Base-by-base conservation (phyloP, 768 basidiomycete genomes). In the Hortiboletus flavorubellus region DNA sequence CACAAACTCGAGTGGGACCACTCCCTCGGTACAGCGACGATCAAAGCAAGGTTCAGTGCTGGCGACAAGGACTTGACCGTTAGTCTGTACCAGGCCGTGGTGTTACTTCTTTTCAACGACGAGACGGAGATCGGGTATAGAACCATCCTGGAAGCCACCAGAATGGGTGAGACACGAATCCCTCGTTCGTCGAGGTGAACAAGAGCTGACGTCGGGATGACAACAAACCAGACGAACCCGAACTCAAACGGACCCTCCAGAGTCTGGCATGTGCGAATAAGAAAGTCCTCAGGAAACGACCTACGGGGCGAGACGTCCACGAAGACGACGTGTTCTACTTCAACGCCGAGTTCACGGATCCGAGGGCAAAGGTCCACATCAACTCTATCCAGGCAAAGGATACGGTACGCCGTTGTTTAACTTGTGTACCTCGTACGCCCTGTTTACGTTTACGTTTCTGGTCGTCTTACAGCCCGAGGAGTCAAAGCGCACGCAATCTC, bases 371-470 rank as follows among this genome's bases (percentile, higher is more conserved):
- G 62, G 81, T 99, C 39, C 91, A 91, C 71, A 95, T 98, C 74
- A 96, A 94, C 66, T 91, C 94, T 21, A 96, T 99, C 46, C 97
- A 98, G 70, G 89, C 87, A 15, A 94, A 94, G 67, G 89, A 95
- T 61, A 86, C 93, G 57, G 93, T 95, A 65, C 56, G 88, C 73
- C 11, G 8, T 48, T 34, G 44, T 15, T 21, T n/a, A 12, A 1
- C 8, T 9, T 3, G 11, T n/a, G 8, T 10, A 9, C 11, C 39
- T 2, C n/a, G 26, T 29, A 23, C 8, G 33, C 26, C 26, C 8
- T 9, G 16, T 21, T 44, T n/a, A 44, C 49, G 40, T 26, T 26
- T 41, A 23, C 14, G 11, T 8, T 10, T 31, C 6, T 11, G 9
- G 8, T 40, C 21, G 9, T 16, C 23, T 14, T 2, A 21, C 60